Base-by-base conservation (phyloP, 2,329 filamentous ascomycete species). In the Sporothrix phasma region DNA sequence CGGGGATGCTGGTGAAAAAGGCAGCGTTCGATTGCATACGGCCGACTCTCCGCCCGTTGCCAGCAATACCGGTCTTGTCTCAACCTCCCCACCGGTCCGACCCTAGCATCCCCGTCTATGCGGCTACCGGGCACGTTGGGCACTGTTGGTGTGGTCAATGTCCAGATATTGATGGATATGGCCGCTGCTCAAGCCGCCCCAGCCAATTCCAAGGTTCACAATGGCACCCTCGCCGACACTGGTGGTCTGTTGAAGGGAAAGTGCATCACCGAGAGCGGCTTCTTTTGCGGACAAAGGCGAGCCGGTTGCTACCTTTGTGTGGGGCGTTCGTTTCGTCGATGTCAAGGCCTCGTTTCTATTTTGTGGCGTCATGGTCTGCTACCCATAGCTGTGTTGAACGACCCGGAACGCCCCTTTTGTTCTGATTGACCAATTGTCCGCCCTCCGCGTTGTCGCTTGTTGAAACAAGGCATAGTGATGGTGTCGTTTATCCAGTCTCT, bases 241-340 rank as follows among this genome's bases (percentile, higher is more conserved):
- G 19, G 17, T 6, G 24, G 24, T 29, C 37, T 13, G 4, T 13
- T 17, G 39, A 59, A 19, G 41, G 43, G 43, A 29, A 37, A 37
- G 43, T 46, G 58, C 29, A 13, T 29, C 10, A 15, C 29, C 41
- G 43, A 61, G 45, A 39, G 43, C 59, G 45, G 24, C 19, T 47
- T 47, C 19, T 61, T 51, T 39, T 51, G 31, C 15, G 15, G 29
- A 61, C 39, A 39, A 31, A 49, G 39, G 29, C 43, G 17, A 15
- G 60, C 60, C 60, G 31, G 60, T 46, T 22, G 60, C 60, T 62
- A 46, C 11, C 59, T 61, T 45, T 29, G 26, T 29, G 34, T 17
- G 24, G 26, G 11, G 5, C n/a, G 13, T 37, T 11, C 8, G 3
- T 11, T 13, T n/a, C 37, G n/a, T n/a, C 15, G n/a, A 54, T 15